Evolutionary conservation across 208 protist species (phyloP).

Genomic region (Trypanosomatidae sp.): DNA sequence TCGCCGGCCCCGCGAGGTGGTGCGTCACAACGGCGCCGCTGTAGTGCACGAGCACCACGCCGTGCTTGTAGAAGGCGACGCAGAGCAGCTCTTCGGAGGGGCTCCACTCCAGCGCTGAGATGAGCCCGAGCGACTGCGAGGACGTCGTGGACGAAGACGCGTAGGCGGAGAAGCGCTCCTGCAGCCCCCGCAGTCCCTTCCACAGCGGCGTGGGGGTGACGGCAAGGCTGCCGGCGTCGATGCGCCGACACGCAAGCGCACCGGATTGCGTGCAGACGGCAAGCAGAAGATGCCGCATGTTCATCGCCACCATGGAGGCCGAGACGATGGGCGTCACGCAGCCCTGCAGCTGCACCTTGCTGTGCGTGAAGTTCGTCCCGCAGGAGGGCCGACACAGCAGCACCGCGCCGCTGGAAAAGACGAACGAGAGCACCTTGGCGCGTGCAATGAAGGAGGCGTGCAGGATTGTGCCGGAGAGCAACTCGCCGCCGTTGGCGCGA

Average conservation of each 20-base stretch:
- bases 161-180: constrained; percentile 1
- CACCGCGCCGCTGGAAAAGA: constrained; percentile 56
- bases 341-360: constrained; percentile 41
- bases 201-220: constrained; percentile 36
- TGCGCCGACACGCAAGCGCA: constrained; percentile 42
- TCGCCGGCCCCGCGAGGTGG: constrained; percentile 21
- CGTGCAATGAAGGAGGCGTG: constrained; percentile 36
- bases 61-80: constrained; percentile 56
- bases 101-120: constrained; percentile 60
- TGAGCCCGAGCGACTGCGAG: constrained; percentile 26
- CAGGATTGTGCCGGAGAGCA: constrained; percentile 41
- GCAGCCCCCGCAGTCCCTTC: constrained; percentile 45
- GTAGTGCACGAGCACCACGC: constrained; percentile 65
- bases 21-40: constrained; percentile 55
- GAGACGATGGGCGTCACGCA: constrained; percentile 28
- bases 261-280: constrained; percentile 58
- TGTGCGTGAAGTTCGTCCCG: constrained; percentile 44
- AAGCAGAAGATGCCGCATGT: constrained; percentile 48
- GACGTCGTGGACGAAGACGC: neutral
- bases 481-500: neutral
- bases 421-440: constrained; percentile 46
- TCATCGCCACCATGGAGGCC: constrained; percentile 39
- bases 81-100: constrained; percentile 57
- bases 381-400: constrained; percentile 43
- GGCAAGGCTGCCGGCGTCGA: constrained; percentile 21